A percentile compares a stretch with the other conserved stretches of the same genome.
Conservation (phyloP, 2,329 filamentous ascomycete genomes). For the Geosmithia flava region DNA sequence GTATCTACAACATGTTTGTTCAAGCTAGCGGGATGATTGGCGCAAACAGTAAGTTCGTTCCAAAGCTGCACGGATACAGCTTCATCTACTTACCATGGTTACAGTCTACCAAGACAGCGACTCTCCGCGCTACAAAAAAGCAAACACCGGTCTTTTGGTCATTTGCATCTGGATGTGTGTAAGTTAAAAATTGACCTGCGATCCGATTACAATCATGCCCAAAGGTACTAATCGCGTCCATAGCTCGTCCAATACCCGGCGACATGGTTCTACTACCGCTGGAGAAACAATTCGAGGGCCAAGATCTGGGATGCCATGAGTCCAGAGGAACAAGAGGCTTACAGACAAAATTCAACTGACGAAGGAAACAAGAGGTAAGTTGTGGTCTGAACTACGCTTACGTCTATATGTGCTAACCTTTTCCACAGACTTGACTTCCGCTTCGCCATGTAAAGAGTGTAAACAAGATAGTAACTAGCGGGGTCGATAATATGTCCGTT, state of each 20-base stretch:
- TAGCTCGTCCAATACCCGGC: conserved; percentile 22
- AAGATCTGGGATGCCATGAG: conserved; percentile 24
- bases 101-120: conserved; percentile 22
- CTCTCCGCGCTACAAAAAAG: conserved; percentile 21
- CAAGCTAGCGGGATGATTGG: conserved; percentile 25
- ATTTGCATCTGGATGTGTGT: conserved; percentile 25
- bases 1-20: conserved; percentile 37
- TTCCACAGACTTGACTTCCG: conserved; percentile 4
- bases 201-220: background rate
- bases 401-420: background rate
- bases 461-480: no score
- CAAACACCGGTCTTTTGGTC: conserved; percentile 21
- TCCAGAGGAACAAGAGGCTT: conserved; percentile 24
- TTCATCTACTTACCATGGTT: background rate
- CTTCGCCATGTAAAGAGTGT: conserved; percentile 1
- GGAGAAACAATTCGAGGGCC: conserved; percentile 22
- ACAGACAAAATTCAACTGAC: conserved; percentile 29
- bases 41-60: conserved; percentile 12
- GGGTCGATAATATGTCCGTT: background rate
- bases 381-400: background rate
- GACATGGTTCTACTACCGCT: conserved; percentile 24
- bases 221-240: background rate
- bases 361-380: conserved; percentile 5
- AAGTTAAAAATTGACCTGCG: conserved; percentile 8
- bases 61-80: no score